Evolutionary conservation across 371 early-diverging fungal genomes (phyloP).

Genomic region (Lichtheimia ramosa): DNA sequence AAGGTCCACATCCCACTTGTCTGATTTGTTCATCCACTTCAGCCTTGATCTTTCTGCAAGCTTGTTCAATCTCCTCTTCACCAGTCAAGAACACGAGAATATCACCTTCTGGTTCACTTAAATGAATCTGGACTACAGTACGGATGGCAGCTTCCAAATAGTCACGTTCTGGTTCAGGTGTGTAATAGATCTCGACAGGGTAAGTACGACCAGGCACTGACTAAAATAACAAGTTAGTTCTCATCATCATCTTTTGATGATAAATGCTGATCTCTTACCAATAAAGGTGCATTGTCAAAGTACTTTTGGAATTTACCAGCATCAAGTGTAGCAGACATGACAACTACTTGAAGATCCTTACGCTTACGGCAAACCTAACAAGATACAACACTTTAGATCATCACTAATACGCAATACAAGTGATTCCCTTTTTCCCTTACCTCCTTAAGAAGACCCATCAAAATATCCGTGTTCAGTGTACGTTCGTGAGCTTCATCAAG

Average conservation of each 20-base stretch:
- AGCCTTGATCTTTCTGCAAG: conserved; percentile 68
- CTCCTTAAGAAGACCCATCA: conserved; percentile 94
- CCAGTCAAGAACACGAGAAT: conserved; percentile 92
- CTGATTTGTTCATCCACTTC: conserved; percentile 66
- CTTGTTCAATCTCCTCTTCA: conserved; percentile 94
- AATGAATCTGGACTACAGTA: conserved; percentile 85
- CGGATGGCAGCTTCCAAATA: conserved; percentile 87
- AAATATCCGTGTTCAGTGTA: conserved; percentile 92
- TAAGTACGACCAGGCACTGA: conserved; percentile 86
- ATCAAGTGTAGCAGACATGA: conserved; percentile 95
- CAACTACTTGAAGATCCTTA: conserved; percentile 75
- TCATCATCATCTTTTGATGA: not conserved
- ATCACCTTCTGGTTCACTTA: conserved; percentile 83
- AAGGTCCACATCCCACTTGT: conserved; percentile 63
- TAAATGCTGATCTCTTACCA: conserved; percentile 22
- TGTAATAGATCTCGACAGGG: conserved; percentile 91
- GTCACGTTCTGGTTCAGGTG: conserved; percentile 84
- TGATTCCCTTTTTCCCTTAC: conserved; percentile 20
- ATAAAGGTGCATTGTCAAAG: conserved; percentile 74
- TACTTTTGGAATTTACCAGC: conserved; percentile 88
- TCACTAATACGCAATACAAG: not conserved
- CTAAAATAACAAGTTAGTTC: conserved; percentile 16
- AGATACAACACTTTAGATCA: not conserved
- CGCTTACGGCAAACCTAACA: conserved; percentile 54
- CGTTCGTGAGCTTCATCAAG: conserved; percentile 99